Evolutionary conservation across 345 rosid species (phyloP).

Genomic region (Syzygium aqueum): DNA sequence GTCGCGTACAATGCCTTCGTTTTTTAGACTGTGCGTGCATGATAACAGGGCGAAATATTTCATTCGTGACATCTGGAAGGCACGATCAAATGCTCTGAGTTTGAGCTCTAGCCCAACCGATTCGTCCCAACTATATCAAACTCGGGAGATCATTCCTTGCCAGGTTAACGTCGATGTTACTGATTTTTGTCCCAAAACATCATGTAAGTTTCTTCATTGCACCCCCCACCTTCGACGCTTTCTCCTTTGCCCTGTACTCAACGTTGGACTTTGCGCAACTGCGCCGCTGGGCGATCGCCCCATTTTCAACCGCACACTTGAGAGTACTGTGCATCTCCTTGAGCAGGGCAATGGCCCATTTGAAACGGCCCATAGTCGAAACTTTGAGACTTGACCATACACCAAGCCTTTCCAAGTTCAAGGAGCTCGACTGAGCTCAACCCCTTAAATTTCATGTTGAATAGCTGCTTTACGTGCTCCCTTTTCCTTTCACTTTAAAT

Average conservation of each 20-base stretch:
- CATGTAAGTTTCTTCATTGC: background rate
- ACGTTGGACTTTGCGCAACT: background rate
- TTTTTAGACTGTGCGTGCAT: background rate
- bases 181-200: background rate
- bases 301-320: background rate
- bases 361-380: background rate
- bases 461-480: background rate
- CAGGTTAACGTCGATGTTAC: background rate
- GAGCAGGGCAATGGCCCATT: background rate
- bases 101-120: background rate
- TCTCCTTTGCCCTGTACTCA: background rate
- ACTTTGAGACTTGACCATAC: background rate
- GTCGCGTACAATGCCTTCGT: background rate
- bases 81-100: background rate
- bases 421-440: background rate
- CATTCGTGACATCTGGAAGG: background rate
- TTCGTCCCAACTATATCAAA: background rate
- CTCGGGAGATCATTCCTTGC: background rate
- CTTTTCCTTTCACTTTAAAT: background rate
- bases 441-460: background rate
- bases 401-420: background rate
- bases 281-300: background rate
- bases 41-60: background rate
- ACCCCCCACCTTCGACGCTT: background rate
- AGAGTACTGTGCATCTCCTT: background rate